A percentile compares a stretch with the other conserved stretches of the same genome.
These are phyloP conservation scores for Suhomyces vadensis DNA, from an alignment of 805 yeast species.

Conservation along the genomic window DNA sequence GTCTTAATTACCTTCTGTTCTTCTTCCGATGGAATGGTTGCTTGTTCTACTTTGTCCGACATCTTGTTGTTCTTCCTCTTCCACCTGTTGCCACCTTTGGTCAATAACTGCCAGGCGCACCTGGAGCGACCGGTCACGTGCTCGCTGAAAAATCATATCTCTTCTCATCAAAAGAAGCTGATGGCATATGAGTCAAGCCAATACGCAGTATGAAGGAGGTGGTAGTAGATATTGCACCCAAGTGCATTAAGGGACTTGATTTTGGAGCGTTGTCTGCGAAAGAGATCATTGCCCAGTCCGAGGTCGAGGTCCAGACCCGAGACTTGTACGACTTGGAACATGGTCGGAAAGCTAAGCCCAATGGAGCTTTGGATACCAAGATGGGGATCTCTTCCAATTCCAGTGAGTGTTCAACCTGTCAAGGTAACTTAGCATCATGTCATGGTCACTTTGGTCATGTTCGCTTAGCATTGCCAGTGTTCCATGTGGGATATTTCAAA, in stretches of 20 bases:
- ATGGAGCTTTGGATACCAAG: constrained; percentile 87
- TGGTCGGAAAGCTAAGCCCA: constrained; percentile 76
- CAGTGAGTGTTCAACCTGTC: constrained; percentile 88
- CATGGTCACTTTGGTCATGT: constrained; percentile 99
- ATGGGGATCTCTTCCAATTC: constrained; percentile 94
- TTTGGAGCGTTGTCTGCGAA: constrained; percentile 91
- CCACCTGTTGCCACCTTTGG: not conserved
- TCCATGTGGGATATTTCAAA: constrained; percentile 96
- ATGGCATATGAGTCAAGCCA: too few species aligned
- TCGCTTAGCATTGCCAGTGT: constrained; percentile 89
- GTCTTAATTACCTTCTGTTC: constrained; percentile 57
- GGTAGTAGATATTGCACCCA: constrained; percentile 81
- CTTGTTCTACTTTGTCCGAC: constrained; percentile 11
- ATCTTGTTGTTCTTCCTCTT: constrained; percentile 3
- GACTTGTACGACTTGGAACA: constrained; percentile 89
- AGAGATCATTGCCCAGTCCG: constrained; percentile 90
- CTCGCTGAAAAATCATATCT: constrained; percentile 7
- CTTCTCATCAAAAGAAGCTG: constrained; percentile 5
- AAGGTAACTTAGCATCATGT: constrained; percentile 87
- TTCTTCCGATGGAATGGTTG: constrained; percentile 15
- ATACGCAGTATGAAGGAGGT: constrained; percentile 45
- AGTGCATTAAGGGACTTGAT: constrained; percentile 84
- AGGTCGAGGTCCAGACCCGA: constrained; percentile 88
- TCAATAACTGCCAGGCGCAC: not conserved
- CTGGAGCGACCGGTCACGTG: too few species aligned